A percentile compares a stretch with the other conserved stretches of the same genome.
Conservation (phyloP, 306 rosid genomes). For the Quercus berberidifolia region DNA sequence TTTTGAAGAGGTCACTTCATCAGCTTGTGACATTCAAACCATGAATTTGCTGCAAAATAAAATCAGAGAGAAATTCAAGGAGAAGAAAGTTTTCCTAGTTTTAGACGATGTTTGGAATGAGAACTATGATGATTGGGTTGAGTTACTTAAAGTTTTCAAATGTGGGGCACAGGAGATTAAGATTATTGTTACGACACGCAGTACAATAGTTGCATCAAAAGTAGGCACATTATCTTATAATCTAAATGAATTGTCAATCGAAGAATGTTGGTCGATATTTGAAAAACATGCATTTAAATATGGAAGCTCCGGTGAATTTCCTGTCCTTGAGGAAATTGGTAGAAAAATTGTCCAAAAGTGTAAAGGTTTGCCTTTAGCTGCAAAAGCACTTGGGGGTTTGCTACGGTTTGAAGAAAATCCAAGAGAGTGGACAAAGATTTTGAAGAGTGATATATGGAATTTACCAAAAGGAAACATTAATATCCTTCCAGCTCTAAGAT, state of each 20-base stretch:
- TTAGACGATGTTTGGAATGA: slow-evolving; percentile 22
- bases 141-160: background rate
- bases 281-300: background rate
- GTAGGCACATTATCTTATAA: background rate
- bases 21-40: background rate
- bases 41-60: background rate
- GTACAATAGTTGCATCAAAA: background rate
- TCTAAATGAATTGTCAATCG: background rate
- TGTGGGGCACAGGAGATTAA: slow-evolving; percentile 9
- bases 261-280: slow-evolving; percentile 3
- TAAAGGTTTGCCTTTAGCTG: slow-evolving; percentile 13
- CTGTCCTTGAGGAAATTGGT: background rate
- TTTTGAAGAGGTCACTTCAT: background rate
- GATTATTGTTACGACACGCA: background rate
- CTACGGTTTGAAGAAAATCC: background rate
- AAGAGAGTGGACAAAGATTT: background rate
- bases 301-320: background rate
- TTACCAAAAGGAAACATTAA: background rate
- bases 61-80: background rate
- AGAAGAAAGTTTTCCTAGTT: background rate
- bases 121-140: background rate
- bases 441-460: background rate
- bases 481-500: slow-evolving; percentile 5
- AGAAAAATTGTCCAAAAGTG: slow-evolving; percentile 9
- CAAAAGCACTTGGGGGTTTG: slow-evolving; percentile 15